A percentile compares a stretch with the other conserved stretches of the same genome.
These are phyloP conservation scores for Penicillium dipodomyicola DNA, from an alignment of 495 filamentous ascomycete genomes.

Conservation along the genomic window DNA sequence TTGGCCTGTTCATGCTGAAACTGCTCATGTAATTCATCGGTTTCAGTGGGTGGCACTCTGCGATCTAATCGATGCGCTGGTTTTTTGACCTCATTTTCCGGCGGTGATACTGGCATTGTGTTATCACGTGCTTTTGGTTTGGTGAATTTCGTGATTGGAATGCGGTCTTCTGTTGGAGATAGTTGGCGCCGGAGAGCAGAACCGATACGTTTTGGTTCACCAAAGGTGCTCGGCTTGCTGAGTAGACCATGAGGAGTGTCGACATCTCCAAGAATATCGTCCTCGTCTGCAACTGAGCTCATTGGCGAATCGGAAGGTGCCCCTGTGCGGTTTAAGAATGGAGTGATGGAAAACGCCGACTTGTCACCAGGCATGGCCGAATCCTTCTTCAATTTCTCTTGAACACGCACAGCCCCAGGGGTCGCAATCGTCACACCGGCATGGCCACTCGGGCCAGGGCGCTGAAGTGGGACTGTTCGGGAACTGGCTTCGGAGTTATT, in stretches of 20 bases:
- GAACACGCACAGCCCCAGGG: constrained; percentile 58
- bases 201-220: constrained; percentile 1
- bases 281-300: constrained; percentile 34
- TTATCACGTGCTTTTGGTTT: constrained; percentile 12
- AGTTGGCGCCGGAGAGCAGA: constrained; percentile 9
- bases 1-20: constrained; percentile 49
- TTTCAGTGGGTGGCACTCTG: constrained; percentile 3
- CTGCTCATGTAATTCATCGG: constrained; percentile 9
- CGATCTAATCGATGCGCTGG: constrained; percentile 1
- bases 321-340: constrained; percentile 78
- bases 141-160: not conserved
- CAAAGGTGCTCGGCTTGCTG: not conserved
- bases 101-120: not conserved
- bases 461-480: constrained; percentile 36
- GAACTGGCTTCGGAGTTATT: constrained; percentile 38
- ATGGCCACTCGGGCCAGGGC: constrained; percentile 42
- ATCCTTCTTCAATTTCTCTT: constrained; percentile 51
- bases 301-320: constrained; percentile 45
- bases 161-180: constrained; percentile 8
- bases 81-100: constrained; percentile 11
- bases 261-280: constrained; percentile 21
- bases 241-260: constrained; percentile 4
- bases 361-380: constrained; percentile 71
- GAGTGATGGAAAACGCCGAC: constrained; percentile 88
- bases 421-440: constrained; percentile 59